phyloP scores from a whole-genome alignment of 2,329 filamentous ascomycete species.

The Botrytis elliptica region DNA sequence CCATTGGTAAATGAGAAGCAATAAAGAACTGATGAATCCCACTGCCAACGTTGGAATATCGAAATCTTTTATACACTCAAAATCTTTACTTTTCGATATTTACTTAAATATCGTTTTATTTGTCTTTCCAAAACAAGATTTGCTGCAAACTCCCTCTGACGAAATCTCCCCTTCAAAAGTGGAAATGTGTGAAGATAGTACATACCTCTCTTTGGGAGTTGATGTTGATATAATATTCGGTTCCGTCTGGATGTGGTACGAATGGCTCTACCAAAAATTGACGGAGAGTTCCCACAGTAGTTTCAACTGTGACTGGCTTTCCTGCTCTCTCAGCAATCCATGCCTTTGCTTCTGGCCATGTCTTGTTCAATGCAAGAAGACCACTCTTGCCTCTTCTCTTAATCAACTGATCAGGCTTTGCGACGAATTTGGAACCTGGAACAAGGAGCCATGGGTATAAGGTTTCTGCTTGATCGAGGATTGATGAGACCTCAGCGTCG shows the following conservation, averaged over 20 bases:
- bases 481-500: constrained; percentile 74
- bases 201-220: constrained; percentile 99
- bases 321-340: constrained; percentile 93
- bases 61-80: constrained; percentile 4
- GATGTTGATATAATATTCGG: constrained; percentile 99
- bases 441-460: constrained; percentile 95
- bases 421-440: constrained; percentile 85
- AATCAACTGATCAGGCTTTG: constrained; percentile 99
- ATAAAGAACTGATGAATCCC: constrained; percentile 33
- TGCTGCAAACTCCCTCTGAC: neutral
- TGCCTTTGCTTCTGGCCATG: constrained; percentile 87
- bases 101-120: constrained; percentile 31
- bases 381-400: constrained; percentile 99
- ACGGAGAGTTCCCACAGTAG: constrained; percentile 80
- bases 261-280: constrained; percentile 99
- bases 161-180: neutral
- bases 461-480: constrained; percentile 93
- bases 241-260: constrained; percentile 90
- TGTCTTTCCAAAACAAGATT: neutral
- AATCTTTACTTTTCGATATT: constrained; percentile 39
- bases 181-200: constrained; percentile 37
- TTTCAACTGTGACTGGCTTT: constrained; percentile 92
- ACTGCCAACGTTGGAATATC: constrained; percentile 24
- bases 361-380: constrained; percentile 93
- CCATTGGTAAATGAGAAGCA: constrained; percentile 17